Evolutionary conservation across 2,329 filamentous ascomycete species (phyloP).

Genomic region (Colletotrichum lentis): DNA sequence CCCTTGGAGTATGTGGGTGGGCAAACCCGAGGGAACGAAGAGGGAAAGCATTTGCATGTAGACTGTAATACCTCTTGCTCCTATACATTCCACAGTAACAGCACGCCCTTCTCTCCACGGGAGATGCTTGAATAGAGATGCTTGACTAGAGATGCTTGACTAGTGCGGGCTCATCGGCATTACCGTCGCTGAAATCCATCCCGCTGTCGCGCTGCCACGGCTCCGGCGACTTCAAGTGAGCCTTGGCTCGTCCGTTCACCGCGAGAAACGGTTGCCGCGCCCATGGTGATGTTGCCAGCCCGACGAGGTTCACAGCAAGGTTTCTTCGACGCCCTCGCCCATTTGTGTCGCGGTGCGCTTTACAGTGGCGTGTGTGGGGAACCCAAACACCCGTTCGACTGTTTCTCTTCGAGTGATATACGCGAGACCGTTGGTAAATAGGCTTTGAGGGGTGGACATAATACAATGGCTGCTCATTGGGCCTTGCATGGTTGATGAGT

Average conservation of each 20-base stretch:
- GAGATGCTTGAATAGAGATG: background rate
- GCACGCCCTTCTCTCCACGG: background rate
- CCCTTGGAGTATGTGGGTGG: background rate
- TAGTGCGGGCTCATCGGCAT: background rate
- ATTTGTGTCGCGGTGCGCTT: background rate
- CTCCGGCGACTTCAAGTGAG: constrained; percentile 11
- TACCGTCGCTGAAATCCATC: constrained; percentile 5
- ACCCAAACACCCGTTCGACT: background rate
- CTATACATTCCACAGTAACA: background rate
- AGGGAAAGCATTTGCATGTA: too few relatives aligned
- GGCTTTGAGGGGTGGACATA: background rate
- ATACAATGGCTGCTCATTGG: background rate
- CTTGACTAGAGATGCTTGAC: background rate
- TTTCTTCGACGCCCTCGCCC: background rate
- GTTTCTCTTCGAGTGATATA: background rate
- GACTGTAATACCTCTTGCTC: too few relatives aligned
- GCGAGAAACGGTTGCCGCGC: background rate
- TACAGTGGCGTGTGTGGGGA: background rate
- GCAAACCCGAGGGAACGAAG: too few relatives aligned
- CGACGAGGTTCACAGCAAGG: background rate
- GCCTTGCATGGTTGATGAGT: background rate
- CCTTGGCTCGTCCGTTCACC: too few relatives aligned
- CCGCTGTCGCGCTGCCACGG: constrained; percentile 11
- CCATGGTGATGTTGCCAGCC: background rate
- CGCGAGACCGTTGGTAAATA: background rate